Evolutionary conservation across 371 early-diverging fungal species (phyloP).

Genomic region (Apophysomyces elegans): DNA sequence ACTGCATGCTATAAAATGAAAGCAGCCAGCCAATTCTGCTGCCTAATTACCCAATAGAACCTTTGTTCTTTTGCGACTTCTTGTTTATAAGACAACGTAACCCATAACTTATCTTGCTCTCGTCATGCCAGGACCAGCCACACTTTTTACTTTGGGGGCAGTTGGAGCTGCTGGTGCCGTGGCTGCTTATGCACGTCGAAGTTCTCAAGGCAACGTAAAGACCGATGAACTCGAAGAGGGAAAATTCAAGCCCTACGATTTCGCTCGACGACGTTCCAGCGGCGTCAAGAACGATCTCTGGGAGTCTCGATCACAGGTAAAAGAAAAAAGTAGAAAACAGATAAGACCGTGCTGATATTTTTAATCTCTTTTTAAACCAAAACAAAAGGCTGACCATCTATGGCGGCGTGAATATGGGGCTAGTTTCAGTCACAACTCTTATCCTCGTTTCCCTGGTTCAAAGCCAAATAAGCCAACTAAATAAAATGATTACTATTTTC

Average conservation of each 20-base stretch:
- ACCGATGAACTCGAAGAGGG: slow-evolving; percentile 10
- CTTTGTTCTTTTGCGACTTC: neutral
- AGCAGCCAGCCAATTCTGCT: neutral
- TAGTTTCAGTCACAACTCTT: slow-evolving; percentile 49
- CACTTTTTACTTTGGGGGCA: slow-evolving; percentile 49
- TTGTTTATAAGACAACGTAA: neutral
- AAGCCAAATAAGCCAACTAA: slow-evolving; percentile 7
- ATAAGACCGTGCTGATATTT: neutral
- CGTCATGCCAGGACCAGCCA: slow-evolving; percentile 48
- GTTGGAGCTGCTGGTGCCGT: slow-evolving; percentile 49
- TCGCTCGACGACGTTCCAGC: slow-evolving; percentile 43
- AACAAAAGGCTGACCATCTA: slow-evolving; percentile 32
- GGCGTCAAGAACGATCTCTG: slow-evolving; percentile 36
- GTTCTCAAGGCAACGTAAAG: slow-evolving; percentile 16
- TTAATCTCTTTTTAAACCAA: neutral
- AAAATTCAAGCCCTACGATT: slow-evolving; percentile 24
- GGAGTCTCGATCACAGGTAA: slow-evolving; percentile 35
- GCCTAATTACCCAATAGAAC: neutral
- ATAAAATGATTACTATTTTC: too few relatives aligned
- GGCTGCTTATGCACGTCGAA: slow-evolving; percentile 28
- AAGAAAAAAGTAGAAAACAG: neutral
- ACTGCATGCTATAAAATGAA: neutral
- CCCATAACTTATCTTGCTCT: neutral
- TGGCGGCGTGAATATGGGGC: slow-evolving; percentile 52
- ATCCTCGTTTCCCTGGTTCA: slow-evolving; percentile 30